phyloP scores from a whole-genome alignment of 768 basidiomycete genomes.

The Tremella mesenterica region DNA sequence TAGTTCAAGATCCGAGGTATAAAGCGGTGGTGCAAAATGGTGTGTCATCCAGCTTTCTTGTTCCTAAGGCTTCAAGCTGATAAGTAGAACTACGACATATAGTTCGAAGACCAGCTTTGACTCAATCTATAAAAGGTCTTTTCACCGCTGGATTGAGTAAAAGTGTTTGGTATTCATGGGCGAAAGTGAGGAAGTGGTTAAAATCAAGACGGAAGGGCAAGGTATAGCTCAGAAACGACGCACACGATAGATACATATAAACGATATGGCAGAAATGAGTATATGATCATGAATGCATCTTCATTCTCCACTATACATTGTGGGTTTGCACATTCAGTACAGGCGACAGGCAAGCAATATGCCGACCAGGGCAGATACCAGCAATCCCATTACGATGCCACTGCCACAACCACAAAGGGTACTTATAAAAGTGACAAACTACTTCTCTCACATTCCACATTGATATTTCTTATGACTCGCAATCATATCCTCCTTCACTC shows the following conservation, averaged over 20 bases:
- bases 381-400: too few species aligned
- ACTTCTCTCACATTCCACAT: too few species aligned
- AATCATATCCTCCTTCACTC: too few species aligned
- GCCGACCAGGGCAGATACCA: too few species aligned
- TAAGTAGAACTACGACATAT: slow-evolving; percentile 62
- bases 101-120: slow-evolving; percentile 71
- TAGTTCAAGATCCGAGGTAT: slow-evolving; percentile 9
- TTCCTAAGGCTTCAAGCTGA: not conserved
- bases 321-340: too few species aligned
- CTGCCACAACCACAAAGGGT: too few species aligned
- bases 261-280: not conserved
- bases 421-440: too few species aligned
- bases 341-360: too few species aligned
- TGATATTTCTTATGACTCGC: too few species aligned
- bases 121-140: slow-evolving; percentile 78
- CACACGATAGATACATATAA: too few species aligned
- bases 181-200: slow-evolving; percentile 85
- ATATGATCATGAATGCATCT: not conserved
- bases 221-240: not conserved
- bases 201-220: slow-evolving; percentile 17
- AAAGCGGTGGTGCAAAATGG: slow-evolving; percentile 3
- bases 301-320: not conserved
- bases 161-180: slow-evolving; percentile 62
- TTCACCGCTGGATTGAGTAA: slow-evolving; percentile 72
- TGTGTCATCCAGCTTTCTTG: not conserved